phyloP scores from a whole-genome alignment of 345 rosid genomes.

The Physaria fendleri region DNA sequence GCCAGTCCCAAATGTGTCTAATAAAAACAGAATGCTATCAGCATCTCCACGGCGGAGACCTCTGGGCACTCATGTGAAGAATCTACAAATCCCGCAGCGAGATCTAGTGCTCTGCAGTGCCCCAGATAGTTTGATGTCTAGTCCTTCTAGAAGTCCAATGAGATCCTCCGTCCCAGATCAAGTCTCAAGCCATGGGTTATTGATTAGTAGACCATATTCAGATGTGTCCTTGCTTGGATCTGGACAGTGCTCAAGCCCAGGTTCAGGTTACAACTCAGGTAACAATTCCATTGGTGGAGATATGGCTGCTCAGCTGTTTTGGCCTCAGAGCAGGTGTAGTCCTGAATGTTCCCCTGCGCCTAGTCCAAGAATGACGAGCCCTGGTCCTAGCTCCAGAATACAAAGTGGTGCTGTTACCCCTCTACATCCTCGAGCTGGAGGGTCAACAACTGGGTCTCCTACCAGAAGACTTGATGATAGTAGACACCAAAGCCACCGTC shows the following conservation, averaged over 20 bases:
- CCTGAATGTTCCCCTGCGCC: constrained; percentile 94
- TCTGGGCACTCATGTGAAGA: constrained; percentile 47
- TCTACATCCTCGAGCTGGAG: constrained; percentile 86
- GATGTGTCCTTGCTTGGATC: constrained; percentile 79
- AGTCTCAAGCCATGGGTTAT: constrained; percentile 53
- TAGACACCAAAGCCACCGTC: constrained; percentile 75
- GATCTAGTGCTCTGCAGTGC: constrained; percentile 63
- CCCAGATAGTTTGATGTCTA: constrained; percentile 92
- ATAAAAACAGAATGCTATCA: constrained; percentile 40
- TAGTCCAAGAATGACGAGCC: constrained; percentile 95
- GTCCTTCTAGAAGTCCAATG: constrained; percentile 97
- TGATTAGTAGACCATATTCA: constrained; percentile 63
- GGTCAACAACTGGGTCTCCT: constrained; percentile 59
- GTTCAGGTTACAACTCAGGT: constrained; percentile 93
- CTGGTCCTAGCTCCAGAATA: constrained; percentile 94
- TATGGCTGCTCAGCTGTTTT: constrained; percentile 75
- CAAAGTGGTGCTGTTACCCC: constrained; percentile 99
- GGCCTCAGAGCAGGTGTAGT: constrained; percentile 94
- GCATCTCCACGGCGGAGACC: constrained; percentile 64
- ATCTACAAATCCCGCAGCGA: constrained; percentile 60
- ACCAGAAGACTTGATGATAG: constrained; percentile 68
- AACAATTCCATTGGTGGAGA: constrained; percentile 96
- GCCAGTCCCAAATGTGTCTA: constrained; percentile 41
- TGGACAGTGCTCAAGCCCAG: constrained; percentile 97
- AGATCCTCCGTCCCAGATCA: constrained; percentile 69